Evolutionary conservation across 805 yeast genomes (phyloP).

Genomic region (Candida manassasensis): DNA sequence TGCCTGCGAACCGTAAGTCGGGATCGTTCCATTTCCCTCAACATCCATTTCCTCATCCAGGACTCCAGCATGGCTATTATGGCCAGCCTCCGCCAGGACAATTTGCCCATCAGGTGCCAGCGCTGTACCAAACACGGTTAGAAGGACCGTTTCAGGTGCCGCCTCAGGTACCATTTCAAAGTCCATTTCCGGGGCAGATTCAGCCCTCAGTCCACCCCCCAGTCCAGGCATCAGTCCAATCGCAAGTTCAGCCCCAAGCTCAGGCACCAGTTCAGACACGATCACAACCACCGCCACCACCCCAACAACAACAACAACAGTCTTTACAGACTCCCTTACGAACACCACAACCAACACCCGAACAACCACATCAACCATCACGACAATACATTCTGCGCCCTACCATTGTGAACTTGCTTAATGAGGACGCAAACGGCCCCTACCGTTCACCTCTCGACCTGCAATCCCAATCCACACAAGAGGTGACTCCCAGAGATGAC

Average conservation of each 20-base stretch:
- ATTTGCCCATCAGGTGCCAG: too few species aligned
- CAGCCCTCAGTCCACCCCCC: too few species aligned
- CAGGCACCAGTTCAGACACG: not conserved
- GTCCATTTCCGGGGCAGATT: too few species aligned
- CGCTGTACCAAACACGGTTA: too few species aligned
- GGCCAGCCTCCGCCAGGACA: too few species aligned
- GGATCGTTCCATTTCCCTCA: too few species aligned
- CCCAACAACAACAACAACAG: constrained; percentile 1
- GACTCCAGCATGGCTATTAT: too few species aligned
- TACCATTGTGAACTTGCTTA: constrained; percentile 3
- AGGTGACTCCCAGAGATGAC: not conserved
- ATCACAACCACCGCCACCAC: constrained; percentile 2
- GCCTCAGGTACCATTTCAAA: not conserved
- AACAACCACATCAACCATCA: constrained; percentile 1
- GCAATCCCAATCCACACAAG: constrained; percentile 3
- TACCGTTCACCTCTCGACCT: constrained; percentile 1
- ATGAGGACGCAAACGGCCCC: constrained; percentile 1
- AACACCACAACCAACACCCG: too few species aligned
- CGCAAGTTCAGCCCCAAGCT: not conserved
- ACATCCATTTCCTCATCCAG: too few species aligned
- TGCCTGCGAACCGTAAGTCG: too few species aligned
- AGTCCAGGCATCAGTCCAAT: not conserved
- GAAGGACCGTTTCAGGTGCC: too few species aligned
- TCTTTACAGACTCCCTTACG: not conserved
- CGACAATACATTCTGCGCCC: constrained; percentile 1